A percentile compares a stretch with the other conserved stretches of the same genome.
Conservation (phyloP, 1,284 basidiomycete species). For the Sanguinoderma infundibulare region DNA sequence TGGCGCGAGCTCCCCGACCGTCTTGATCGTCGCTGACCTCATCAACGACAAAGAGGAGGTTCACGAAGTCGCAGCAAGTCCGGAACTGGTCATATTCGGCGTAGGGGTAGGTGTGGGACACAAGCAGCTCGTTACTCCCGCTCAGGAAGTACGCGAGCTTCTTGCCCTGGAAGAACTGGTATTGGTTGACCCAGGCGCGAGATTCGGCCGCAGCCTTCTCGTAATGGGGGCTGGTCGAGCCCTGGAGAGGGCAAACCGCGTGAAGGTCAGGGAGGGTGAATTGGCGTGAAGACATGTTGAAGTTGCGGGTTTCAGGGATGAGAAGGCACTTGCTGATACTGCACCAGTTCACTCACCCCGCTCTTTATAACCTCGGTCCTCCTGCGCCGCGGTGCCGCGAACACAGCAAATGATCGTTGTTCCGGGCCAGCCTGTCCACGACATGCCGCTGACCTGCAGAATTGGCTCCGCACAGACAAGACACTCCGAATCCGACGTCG, state of each 20-base stretch:
- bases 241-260: conserved; percentile 50
- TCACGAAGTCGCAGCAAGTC: conserved; percentile 68
- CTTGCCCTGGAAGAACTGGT: conserved; percentile 60
- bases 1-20: conserved; percentile 55
- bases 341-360: background rate
- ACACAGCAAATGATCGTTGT: background rate
- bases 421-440: conserved; percentile 1
- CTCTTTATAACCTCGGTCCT: background rate
- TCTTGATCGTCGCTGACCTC: conserved; percentile 71
- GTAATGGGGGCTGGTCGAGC: conserved; percentile 57
- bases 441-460: background rate
- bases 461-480: background rate
- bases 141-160: conserved; percentile 66
- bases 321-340: background rate
- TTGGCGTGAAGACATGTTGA: conserved; percentile 22
- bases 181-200: conserved; percentile 65
- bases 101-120: conserved; percentile 65
- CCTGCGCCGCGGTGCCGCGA: background rate
- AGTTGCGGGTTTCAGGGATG: background rate
- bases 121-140: conserved; percentile 65
- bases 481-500: background rate
- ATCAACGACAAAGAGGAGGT: conserved; percentile 71
- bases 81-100: conserved; percentile 63
- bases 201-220: conserved; percentile 58
- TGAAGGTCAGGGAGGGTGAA: conserved; percentile 64